These are phyloP conservation scores for Gonapodya sp. DNA, from an alignment of 192 early-diverging fungal species.

Conservation along the genomic window DNA sequence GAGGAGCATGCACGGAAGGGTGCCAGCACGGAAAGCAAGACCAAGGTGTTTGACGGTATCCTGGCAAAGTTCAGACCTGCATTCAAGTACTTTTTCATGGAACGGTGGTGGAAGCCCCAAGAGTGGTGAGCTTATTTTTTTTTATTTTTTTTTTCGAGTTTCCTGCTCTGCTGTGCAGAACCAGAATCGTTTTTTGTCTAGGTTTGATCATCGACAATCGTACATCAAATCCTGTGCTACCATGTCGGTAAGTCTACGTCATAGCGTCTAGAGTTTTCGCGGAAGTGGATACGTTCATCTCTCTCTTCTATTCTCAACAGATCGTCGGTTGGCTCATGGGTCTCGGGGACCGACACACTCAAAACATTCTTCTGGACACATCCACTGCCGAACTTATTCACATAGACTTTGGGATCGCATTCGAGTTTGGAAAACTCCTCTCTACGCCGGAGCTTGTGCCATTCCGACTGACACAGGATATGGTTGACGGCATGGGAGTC, in stretches of 20 bases:
- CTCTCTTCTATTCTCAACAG: background rate
- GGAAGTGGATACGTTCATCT: background rate
- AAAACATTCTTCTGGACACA: conserved; percentile 83
- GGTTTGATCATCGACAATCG: conserved; percentile 55
- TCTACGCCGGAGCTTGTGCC: conserved; percentile 85
- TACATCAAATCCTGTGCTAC: conserved; percentile 78
- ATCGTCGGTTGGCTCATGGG: conserved; percentile 21
- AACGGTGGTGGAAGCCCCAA: conserved; percentile 54
- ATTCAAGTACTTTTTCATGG: conserved; percentile 68
- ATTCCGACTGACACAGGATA: conserved; percentile 81
- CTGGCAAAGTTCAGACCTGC: conserved; percentile 40
- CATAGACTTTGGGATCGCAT: conserved; percentile 94
- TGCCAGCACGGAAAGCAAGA: conserved; percentile 42
- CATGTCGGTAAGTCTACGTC: conserved; percentile 78
- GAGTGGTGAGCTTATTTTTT: conserved; percentile 46
- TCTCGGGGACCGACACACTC: conserved; percentile 84
- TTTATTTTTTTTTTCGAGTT: too few species aligned
- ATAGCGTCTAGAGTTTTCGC: too few species aligned
- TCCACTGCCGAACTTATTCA: conserved; percentile 78
- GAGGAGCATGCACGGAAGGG: conserved; percentile 25
- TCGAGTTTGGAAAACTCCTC: conserved; percentile 84
- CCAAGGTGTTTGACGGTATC: conserved; percentile 40
- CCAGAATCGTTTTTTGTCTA: conserved; percentile 10
- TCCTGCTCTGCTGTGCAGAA: too few species aligned
- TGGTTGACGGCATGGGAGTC: conserved; percentile 76